Base-by-base conservation (phyloP, 805 yeast species). In the Wickerhamomyces sydowiorum region DNA sequence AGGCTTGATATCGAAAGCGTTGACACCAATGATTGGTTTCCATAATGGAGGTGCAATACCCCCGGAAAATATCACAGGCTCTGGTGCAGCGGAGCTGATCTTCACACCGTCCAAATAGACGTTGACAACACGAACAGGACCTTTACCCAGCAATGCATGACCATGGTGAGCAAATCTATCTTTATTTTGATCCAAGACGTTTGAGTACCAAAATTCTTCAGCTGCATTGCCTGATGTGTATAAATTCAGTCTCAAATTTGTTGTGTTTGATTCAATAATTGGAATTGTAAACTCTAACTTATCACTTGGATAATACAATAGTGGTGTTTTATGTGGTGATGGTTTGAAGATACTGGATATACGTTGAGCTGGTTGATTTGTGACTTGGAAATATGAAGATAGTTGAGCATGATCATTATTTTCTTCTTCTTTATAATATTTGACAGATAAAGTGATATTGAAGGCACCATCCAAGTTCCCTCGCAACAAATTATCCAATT, bases 131-230 rank as follows among this genome's bases (percentile, higher is more conserved):
- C 96, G 72, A 37, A 80, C 68, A 1, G 95, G 90, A 0, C 93
- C 93, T 56, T 79, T 82, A 7, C 85, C 85, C 12, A 61, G 54
- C 15, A 75, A 65, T 5, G 52, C 53, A 37, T 67, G 71, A 2
- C 75, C 73, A 19, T 62, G 52, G 2, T 53, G 47, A 2, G 50
- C 54, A 47, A 76, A 78, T n/a, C 53, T 52, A 32, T 66, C 56
- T n/a, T 58, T 61, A 48, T 61, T 70, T 36, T 65, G 56, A 50
- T 79, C 85, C 34, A 82, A 45, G 10, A 70, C 61, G 31, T 85
- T 82, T 3, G 79, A 61, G 60, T 81, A 88, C 95, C 95, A 87
- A 53, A 85, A 84, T 58, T 88, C 96, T 61, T 87, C 96, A 28
- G 73, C 78, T 3, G 81, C 82, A 52, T 82, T 86, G 3, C 93